A percentile compares a stretch with the other conserved stretches of the same genome.
phyloP scores from a whole-genome alignment of 2,329 filamentous ascomycete species.

The Domatiomyces catenatus region DNA sequence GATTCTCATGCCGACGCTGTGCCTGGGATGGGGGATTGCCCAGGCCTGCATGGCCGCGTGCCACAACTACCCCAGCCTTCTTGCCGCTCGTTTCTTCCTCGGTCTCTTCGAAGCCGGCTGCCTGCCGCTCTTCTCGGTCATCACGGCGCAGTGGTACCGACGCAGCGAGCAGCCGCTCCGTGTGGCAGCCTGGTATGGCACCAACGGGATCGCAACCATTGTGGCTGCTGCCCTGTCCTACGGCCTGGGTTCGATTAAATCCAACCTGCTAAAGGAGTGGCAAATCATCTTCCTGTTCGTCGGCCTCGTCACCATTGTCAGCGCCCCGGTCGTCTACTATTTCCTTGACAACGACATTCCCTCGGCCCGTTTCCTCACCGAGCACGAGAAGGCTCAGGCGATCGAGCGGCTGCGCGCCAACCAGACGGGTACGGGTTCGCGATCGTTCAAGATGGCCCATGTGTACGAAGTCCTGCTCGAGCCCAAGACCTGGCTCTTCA shows the following conservation, averaged over 20 bases:
- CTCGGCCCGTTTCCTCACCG: constrained; percentile 34
- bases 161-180: constrained; percentile 46
- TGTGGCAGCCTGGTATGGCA: constrained; percentile 52
- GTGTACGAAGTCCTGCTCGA: constrained; percentile 29
- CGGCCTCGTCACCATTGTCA: constrained; percentile 44
- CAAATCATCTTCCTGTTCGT: constrained; percentile 48
- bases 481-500: constrained; percentile 42
- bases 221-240: constrained; percentile 42
- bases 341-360: constrained; percentile 45
- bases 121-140: constrained; percentile 30
- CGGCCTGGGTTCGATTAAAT: constrained; percentile 40
- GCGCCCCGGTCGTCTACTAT: constrained; percentile 44
- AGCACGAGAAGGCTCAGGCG: constrained; percentile 31
- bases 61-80: constrained; percentile 30
- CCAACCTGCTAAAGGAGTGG: constrained; percentile 31
- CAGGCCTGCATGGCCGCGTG: constrained; percentile 34
- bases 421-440: constrained; percentile 32
- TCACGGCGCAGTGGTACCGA: constrained; percentile 33
- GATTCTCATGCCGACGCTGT: constrained; percentile 39
- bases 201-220: constrained; percentile 44
- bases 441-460: constrained; percentile 33
- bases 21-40: constrained; percentile 35
- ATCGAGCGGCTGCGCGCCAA: constrained; percentile 37
- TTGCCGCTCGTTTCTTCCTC: constrained; percentile 37
- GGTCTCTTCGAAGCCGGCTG: constrained; percentile 40